These are phyloP conservation scores for Cystobasidiaceae sp. DNA, from an alignment of 1,284 basidiomycete species.

Conservation along the genomic window DNA sequence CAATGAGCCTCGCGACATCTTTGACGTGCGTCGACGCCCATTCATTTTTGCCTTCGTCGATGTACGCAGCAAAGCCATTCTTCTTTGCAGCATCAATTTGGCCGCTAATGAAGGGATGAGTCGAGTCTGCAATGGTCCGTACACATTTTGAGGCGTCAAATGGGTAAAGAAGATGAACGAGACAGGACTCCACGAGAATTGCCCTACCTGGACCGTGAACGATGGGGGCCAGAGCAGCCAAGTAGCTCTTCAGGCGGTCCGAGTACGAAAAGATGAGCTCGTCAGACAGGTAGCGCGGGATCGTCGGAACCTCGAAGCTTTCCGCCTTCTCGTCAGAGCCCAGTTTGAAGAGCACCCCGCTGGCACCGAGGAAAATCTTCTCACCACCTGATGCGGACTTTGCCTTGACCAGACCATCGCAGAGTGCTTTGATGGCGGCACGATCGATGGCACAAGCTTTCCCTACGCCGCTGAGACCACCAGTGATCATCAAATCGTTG, in stretches of 20 bases:
- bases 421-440: not conserved
- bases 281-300: not conserved
- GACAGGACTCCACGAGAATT: too few species aligned
- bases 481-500: not conserved
- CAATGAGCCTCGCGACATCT: conserved; percentile 40
- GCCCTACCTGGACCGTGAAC: not conserved
- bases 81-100: conserved; percentile 30
- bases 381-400: not conserved
- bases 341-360: not conserved
- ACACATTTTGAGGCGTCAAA: too few species aligned
- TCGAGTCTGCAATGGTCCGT: too few species aligned
- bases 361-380: not conserved
- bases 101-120: conserved; percentile 33
- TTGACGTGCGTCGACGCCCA: conserved; percentile 38
- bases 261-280: not conserved
- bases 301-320: not conserved
- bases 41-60: conserved; percentile 32
- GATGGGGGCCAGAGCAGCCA: not conserved
- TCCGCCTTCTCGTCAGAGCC: not conserved
- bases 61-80: conserved; percentile 33
- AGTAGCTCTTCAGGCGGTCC: not conserved
- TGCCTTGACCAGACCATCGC: not conserved
- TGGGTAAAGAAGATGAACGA: too few species aligned
- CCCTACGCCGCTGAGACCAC: not conserved
- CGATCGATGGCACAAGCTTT: not conserved